Conservation (phyloP, 495 filamentous ascomycete species). For the Trypethelium eluteriae region DNA sequence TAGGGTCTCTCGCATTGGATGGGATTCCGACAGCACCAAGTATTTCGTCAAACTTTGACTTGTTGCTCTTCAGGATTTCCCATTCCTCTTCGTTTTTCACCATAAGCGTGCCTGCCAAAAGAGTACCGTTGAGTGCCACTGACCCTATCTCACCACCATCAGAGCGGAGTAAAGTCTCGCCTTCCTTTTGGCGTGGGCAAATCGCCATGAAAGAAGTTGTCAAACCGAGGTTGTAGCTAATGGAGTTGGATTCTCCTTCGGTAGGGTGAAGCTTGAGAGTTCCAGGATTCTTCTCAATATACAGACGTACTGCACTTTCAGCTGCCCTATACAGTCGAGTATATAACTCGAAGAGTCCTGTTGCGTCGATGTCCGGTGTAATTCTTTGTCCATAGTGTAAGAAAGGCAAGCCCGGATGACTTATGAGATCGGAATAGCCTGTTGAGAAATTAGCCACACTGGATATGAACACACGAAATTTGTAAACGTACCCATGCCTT, state of each 20-base stretch:
- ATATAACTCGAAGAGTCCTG: constrained; percentile 44
- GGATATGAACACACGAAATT: not conserved
- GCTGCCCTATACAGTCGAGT: constrained; percentile 50
- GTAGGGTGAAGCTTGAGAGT: constrained; percentile 22
- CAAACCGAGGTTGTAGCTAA: constrained; percentile 77
- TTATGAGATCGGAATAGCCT: not conserved
- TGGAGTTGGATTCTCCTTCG: constrained; percentile 43
- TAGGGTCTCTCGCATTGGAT: constrained; percentile 27
- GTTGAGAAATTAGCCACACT: not conserved
- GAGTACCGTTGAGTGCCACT: constrained; percentile 66
- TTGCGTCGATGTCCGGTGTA: constrained; percentile 9
- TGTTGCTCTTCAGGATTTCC: constrained; percentile 50
- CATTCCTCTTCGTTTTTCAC: constrained; percentile 68
- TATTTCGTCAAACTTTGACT: constrained; percentile 45
- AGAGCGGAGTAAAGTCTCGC: constrained; percentile 31
- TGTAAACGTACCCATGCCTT: constrained; percentile 18
- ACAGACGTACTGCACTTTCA: constrained; percentile 31
- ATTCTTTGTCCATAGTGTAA: not conserved
- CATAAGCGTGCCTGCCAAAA: constrained; percentile 73
- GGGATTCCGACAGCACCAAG: constrained; percentile 57
- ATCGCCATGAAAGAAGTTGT: constrained; percentile 61
- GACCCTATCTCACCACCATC: constrained; percentile 46
- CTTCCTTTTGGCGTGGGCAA: constrained; percentile 51
- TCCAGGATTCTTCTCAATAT: constrained; percentile 21
- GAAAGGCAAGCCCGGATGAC: not conserved